phyloP scores from a whole-genome alignment of 2,329 filamentous ascomycete genomes.

The Talaromyces sp. region DNA sequence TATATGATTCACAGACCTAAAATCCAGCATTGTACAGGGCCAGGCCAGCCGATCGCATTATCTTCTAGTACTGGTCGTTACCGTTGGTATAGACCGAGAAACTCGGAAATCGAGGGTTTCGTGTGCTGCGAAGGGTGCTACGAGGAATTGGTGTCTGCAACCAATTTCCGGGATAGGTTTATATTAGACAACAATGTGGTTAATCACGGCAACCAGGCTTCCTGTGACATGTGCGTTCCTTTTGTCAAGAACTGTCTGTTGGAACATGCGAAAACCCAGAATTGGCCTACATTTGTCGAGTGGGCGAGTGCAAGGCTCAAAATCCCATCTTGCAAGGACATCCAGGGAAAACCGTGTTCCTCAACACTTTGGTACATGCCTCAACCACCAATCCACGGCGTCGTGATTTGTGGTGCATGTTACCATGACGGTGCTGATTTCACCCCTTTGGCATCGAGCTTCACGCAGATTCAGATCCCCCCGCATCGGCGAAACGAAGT shows the following conservation, averaged over 20 bases:
- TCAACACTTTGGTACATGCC: slow-evolving; percentile 14
- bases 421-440: slow-evolving; percentile 11
- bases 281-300: background rate
- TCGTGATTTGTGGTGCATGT: slow-evolving; percentile 10
- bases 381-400: slow-evolving; percentile 1
- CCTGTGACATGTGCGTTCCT: slow-evolving; percentile 3
- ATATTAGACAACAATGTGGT: background rate
- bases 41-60: background rate
- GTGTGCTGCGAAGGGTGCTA: slow-evolving; percentile 12
- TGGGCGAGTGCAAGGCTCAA: slow-evolving; percentile 2
- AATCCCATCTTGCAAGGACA: slow-evolving; percentile 6
- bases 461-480: slow-evolving; percentile 5
- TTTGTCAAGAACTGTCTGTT: slow-evolving; percentile 7
- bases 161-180: slow-evolving; percentile 4
- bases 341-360: background rate
- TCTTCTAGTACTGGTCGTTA: background rate
- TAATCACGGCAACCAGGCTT: background rate
- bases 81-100: slow-evolving; percentile 4
- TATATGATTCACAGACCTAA: slow-evolving; percentile 7
- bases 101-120: slow-evolving; percentile 8
- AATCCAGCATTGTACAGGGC: slow-evolving; percentile 8
- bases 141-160: background rate
- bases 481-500: background rate
- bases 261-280: background rate
- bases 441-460: slow-evolving; percentile 4